Evolutionary conservation across 768 basidiomycete genomes (phyloP), one percentile per base, ranked within the genome.

Genomic region (Suillus subluteus): DNA sequence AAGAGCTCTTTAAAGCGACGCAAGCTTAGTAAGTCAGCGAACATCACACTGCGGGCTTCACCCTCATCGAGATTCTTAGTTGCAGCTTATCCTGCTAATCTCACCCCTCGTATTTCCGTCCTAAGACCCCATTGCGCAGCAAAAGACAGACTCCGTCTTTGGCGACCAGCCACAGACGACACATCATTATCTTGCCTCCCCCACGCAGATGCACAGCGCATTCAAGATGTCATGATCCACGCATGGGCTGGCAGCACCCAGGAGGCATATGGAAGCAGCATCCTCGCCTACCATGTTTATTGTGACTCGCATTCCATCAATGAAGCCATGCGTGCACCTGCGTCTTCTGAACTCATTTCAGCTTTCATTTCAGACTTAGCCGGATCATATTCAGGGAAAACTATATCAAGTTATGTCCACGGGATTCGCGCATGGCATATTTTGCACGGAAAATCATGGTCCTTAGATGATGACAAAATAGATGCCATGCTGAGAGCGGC

Each of bases 271-370:
- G 63, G 63, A 2, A 55, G 79, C 0, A 81, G 84, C 3, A 72
- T 86, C 0, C 71, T 82, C 0, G 67, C 72, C 0, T 86, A 46
- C 54, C 83, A 84, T 48, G 71, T 78, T 0, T 83, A 78, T 62
- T 84, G 83, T 62, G 81, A 64, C 7, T 63, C 12, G 5, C 23
- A 15, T 32, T 32, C 32, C 32, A 58, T 70, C 41, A 1, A 6
- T 32, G 64, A 64, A 41, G 15, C 2, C 35, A 0, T 6, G 6
- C 50, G 65, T 0, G 58, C 67, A 23, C 69, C 65, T 1, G 65
- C 69, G 15, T 44, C 41, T 21, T 13, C 21, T 6, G 16, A 54
- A 4, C 59, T 48, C 8, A 48, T 48, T 23, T n/a, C 11, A 0
- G n/a, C 44, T 6, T 46, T 46, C 16, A 43, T 43, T 16, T 43